A percentile compares a stretch with the other conserved stretches of the same genome.
phyloP scores from a whole-genome alignment of 108 stramenopile species.

The Halocafeteria seosinensis region DNA sequence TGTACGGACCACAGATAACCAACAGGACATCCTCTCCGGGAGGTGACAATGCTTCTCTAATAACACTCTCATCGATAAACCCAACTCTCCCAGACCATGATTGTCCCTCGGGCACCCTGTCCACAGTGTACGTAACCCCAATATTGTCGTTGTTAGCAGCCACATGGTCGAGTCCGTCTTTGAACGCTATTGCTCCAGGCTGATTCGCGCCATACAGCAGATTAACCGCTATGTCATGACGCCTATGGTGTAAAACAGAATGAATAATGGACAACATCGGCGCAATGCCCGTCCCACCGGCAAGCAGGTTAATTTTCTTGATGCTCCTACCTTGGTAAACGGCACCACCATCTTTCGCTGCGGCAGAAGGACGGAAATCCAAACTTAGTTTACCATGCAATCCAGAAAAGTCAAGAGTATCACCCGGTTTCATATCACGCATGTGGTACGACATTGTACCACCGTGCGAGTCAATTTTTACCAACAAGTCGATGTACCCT shows the following conservation, averaged over 20 bases:
- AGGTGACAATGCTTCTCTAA: slow-evolving; percentile 14
- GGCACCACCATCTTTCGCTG: slow-evolving; percentile 3
- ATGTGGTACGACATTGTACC: slow-evolving; percentile 30
- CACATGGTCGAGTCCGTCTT: slow-evolving; percentile 6
- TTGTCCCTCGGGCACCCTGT: slow-evolving; percentile 6
- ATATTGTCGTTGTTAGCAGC: not conserved
- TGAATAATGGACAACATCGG: slow-evolving; percentile 43
- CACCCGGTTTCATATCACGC: slow-evolving; percentile 27
- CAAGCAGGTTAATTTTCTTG: slow-evolving; percentile 26
- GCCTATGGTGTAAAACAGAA: slow-evolving; percentile 15
- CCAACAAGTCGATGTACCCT: slow-evolving; percentile 34
- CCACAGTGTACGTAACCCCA: not conserved
- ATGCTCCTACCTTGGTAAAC: slow-evolving; percentile 8
- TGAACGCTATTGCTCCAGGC: slow-evolving; percentile 28
- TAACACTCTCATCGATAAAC: slow-evolving; percentile 17
- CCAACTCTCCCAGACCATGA: slow-evolving; percentile 34
- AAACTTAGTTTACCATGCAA: slow-evolving; percentile 37
- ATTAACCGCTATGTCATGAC: slow-evolving; percentile 20
- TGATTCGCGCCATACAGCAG: slow-evolving; percentile 35
- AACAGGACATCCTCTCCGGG: slow-evolving; percentile 16
- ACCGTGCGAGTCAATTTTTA: slow-evolving; percentile 23
- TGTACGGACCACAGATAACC: slow-evolving; percentile 37
- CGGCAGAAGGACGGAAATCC: slow-evolving; percentile 6
- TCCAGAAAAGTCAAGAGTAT: slow-evolving; percentile 28
- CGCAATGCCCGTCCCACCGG: slow-evolving; percentile 39